Evolutionary conservation across 2,329 filamentous ascomycete species (phyloP), one percentile per base, ranked within the genome.

Genomic region (Massarina eburnea): DNA sequence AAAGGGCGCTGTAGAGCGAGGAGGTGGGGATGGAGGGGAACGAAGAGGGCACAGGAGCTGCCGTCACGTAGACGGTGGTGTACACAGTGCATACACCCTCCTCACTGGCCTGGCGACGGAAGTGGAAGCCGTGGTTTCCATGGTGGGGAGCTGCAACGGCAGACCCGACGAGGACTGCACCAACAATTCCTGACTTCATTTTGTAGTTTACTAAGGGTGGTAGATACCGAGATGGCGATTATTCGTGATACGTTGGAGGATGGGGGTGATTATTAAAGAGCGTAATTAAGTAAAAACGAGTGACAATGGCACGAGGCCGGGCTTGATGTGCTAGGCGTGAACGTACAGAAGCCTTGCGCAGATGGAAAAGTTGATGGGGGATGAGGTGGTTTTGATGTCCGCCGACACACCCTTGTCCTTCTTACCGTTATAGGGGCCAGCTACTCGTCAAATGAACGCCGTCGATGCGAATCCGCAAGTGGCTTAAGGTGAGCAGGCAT

Each of bases 181-280:
- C n/a, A 59, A 88, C 72, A 65, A 87, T 70, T 66, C 79, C 78
- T 66, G 79, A 83, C 86, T 88, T 94, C 89, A 94, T 94, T 33
- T 67, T 86, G 76, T 68, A 58, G 55, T 69, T 47, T 48, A 55
- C 59, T 57, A 58, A 56, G 48, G 43, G 44, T 30, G 12, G 27
- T 30, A 14, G 12, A 30, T 5, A 30, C 27, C n/a, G 6, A 14
- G 51, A 49, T 38, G 53, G 45, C 58, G 41, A 85, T 85, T 52
- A 49, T 66, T 50, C 30, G 45, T 43, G 46, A 49, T 34, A 46
- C 40, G 44, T 48, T 35, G 42, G 41, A n/a, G 40, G 49, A 21
- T 26, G 38, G 46, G 39, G 36, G 40, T 40, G 40, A 43, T n/a
- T 58, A 55, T 59, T 62, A 58, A 46, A 42, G 46, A 52, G 34